Evolutionary conservation across 192 early-diverging fungal genomes (phyloP).

Genomic region (Diversispora epigaea): DNA sequence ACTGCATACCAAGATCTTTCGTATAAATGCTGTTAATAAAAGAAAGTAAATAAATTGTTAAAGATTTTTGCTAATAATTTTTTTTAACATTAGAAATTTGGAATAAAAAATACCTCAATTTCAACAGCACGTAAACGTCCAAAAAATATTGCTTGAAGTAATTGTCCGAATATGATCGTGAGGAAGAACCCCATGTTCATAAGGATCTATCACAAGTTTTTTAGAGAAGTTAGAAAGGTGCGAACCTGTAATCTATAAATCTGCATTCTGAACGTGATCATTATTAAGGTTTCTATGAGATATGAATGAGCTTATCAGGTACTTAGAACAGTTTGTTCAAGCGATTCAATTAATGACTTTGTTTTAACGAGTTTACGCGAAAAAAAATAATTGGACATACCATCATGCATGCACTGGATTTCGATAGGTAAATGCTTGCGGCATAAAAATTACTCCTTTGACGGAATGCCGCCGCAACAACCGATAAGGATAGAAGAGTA

Average conservation of each 20-base stretch:
- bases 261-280: neutral
- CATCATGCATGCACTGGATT: conserved; percentile 86
- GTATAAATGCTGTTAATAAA: conserved; percentile 77
- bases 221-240: neutral
- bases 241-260: neutral
- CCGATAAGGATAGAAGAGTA: conserved; percentile 59
- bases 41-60: no score
- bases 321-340: no score
- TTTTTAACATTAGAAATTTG: neutral
- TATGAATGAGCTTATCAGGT: no score
- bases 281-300: neutral
- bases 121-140: conserved; percentile 88
- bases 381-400: conserved; percentile 42
- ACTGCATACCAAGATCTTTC: conserved; percentile 97
- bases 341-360: no score
- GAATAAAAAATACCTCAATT: conserved; percentile 69
- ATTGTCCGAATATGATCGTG: conserved; percentile 75
- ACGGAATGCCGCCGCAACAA: conserved; percentile 63
- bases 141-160: conserved; percentile 83
- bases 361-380: no score
- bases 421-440: conserved; percentile 84
- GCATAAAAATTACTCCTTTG: conserved; percentile 85
- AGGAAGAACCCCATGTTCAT: conserved; percentile 79
- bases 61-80: conserved; percentile 10
- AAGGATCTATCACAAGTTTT: conserved; percentile 53